phyloP scores from a whole-genome alignment of 2,329 filamentous ascomycete genomes.

The Alternaria incomplexa region DNA sequence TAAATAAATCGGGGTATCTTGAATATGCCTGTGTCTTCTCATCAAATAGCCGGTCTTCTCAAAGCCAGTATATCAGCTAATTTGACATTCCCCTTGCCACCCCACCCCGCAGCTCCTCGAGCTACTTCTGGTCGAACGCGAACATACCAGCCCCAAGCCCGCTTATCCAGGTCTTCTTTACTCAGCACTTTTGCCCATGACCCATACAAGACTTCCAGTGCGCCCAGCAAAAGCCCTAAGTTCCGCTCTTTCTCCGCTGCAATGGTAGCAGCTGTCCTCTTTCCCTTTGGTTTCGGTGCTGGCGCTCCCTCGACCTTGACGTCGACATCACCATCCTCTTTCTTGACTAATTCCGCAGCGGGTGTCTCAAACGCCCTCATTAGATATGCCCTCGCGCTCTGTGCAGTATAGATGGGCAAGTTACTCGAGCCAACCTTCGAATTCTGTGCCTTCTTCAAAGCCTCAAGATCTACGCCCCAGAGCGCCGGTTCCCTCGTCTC shows the following conservation, averaged over 20 bases:
- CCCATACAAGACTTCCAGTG: conserved; percentile 72
- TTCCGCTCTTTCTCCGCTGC: conserved; percentile 72
- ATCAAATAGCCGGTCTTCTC: conserved; percentile 19
- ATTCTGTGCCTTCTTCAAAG: conserved; percentile 56
- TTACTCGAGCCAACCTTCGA: conserved; percentile 45
- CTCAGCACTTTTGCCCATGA: conserved; percentile 74
- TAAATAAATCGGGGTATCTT: background rate
- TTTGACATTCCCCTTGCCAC: conserved; percentile 74
- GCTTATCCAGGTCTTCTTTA: conserved; percentile 71
- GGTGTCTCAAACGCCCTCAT: conserved; percentile 64
- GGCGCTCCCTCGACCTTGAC: conserved; percentile 21
- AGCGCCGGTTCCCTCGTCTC: conserved; percentile 54
- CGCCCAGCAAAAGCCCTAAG: conserved; percentile 71
- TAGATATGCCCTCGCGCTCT: conserved; percentile 68
- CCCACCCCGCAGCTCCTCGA: conserved; percentile 78
- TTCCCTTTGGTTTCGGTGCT: conserved; percentile 38
- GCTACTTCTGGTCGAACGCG: conserved; percentile 78
- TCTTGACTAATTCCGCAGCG: conserved; percentile 22
- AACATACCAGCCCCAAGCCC: conserved; percentile 84
- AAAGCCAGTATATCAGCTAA: conserved; percentile 64
- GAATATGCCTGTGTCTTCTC: background rate
- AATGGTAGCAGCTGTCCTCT: conserved; percentile 56
- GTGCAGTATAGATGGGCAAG: conserved; percentile 76
- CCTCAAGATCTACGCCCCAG: conserved; percentile 66
- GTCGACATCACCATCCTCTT: background rate